Conservation (phyloP, 148 eudicot genomes). For the Beta vulgaris region DNA sequence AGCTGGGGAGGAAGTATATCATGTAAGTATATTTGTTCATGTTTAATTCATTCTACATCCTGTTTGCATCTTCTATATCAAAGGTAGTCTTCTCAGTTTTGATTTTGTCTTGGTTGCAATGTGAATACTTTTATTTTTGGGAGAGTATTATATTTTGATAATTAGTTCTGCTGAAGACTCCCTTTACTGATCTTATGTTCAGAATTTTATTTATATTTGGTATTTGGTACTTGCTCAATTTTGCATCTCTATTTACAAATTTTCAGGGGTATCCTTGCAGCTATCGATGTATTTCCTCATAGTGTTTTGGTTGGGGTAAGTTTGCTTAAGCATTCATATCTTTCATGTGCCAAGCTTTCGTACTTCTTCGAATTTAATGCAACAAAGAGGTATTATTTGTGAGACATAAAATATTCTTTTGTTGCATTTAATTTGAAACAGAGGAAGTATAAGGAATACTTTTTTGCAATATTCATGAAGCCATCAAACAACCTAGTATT, state of each 20-base stretch:
- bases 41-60: not conserved
- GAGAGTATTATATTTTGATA: no score
- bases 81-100: not conserved
- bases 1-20: not conserved
- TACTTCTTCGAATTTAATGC: no score
- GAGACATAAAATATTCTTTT: no score
- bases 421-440: no score
- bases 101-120: not conserved
- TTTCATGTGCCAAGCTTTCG: not conserved
- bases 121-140: no score
- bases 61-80: not conserved
- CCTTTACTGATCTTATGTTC: no score
- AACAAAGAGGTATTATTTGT: no score
- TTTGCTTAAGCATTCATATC: constrained; percentile 9
- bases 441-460: no score
- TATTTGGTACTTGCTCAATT: not conserved
- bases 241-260: constrained; percentile 8
- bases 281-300: constrained; percentile 75
- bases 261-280: constrained; percentile 95
- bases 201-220: not conserved
- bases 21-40: not conserved
- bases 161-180: no score
- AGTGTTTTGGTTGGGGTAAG: constrained; percentile 91
- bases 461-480: not conserved
- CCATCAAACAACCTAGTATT: not conserved